Percentiles rank a stretch among this genome's conserved stretches.
These are phyloP conservation scores for Psidium guajava DNA, from an alignment of 345 rosid species.

Conservation along the genomic window DNA sequence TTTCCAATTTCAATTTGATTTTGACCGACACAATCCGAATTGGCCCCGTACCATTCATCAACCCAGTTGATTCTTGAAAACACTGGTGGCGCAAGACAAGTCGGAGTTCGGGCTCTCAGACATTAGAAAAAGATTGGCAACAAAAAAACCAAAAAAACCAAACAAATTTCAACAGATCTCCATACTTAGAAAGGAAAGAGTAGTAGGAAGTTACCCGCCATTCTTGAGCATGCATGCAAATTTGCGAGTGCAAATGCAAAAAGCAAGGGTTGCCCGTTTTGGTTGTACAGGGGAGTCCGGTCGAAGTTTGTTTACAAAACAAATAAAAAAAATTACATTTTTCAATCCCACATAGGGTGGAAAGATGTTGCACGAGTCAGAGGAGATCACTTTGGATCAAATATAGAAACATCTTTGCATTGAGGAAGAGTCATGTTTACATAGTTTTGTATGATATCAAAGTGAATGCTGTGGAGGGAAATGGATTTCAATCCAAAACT, in stretches of 20 bases:
- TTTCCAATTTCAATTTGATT: neutral
- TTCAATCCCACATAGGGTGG: no score
- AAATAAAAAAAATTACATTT: no score
- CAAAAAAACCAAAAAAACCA: neutral
- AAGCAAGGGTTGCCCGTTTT: neutral
- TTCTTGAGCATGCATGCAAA: neutral
- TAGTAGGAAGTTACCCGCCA: neutral
- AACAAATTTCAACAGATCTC: neutral
- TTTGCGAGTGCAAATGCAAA: neutral
- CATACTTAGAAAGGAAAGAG: neutral
- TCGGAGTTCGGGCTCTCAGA: neutral
- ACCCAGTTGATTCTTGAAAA: neutral
- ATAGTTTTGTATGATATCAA: no score
- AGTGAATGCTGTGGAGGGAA: no score
- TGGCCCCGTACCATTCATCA: neutral
- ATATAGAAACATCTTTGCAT: no score
- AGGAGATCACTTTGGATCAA: no score
- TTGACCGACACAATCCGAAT: neutral
- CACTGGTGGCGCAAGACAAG: neutral
- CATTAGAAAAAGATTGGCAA: neutral
- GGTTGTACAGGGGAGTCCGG: neutral
- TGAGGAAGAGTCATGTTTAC: no score
- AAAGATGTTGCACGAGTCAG: no score
- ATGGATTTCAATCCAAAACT: no score
- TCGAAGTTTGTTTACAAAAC: no score